phyloP scores from a whole-genome alignment of 805 yeast species.

The Tetrapisispora namnaoensis region DNA sequence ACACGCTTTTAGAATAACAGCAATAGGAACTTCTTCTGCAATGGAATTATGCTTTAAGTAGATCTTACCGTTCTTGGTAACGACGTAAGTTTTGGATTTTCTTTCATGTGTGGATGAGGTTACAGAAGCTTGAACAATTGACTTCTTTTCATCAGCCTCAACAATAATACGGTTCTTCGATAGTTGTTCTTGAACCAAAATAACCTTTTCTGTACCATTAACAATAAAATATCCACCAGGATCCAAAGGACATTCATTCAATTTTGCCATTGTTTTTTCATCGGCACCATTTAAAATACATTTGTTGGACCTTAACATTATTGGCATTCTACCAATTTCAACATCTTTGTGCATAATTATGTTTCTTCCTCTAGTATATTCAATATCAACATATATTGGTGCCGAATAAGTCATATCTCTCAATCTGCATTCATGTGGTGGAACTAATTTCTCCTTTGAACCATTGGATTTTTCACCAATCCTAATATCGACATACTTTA shows the following conservation, averaged over 20 bases:
- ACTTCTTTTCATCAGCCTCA: conserved; percentile 92
- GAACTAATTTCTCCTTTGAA: conserved; percentile 50
- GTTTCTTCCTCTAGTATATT: conserved; percentile 89
- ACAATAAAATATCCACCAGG: conserved; percentile 98
- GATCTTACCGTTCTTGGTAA: conserved; percentile 81
- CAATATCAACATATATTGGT: conserved; percentile 93
- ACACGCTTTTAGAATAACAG: conserved; percentile 85
- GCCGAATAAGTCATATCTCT: conserved; percentile 93
- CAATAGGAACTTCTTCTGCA: conserved; percentile 92
- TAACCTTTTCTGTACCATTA: conserved; percentile 96
- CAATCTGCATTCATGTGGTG: conserved; percentile 93
- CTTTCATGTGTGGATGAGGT: conserved; percentile 97
- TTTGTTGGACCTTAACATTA: conserved; percentile 89
- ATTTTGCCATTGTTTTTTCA: conserved; percentile 75
- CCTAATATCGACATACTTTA: conserved; percentile 86
- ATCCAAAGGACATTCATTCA: conserved; percentile 92
- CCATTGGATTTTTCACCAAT: conserved; percentile 73
- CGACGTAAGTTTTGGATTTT: conserved; percentile 92
- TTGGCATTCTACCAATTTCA: conserved; percentile 98
- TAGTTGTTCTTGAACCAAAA: conserved; percentile 91
- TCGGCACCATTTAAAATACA: conserved; percentile 75
- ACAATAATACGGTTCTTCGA: conserved; percentile 96
- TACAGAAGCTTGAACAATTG: conserved; percentile 92
- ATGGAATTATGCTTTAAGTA: conserved; percentile 93
- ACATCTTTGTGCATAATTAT: conserved; percentile 82